These are phyloP conservation scores for Phytophthora hibernalis DNA, from an alignment of 352 stramenopile genomes.

Conservation along the genomic window DNA sequence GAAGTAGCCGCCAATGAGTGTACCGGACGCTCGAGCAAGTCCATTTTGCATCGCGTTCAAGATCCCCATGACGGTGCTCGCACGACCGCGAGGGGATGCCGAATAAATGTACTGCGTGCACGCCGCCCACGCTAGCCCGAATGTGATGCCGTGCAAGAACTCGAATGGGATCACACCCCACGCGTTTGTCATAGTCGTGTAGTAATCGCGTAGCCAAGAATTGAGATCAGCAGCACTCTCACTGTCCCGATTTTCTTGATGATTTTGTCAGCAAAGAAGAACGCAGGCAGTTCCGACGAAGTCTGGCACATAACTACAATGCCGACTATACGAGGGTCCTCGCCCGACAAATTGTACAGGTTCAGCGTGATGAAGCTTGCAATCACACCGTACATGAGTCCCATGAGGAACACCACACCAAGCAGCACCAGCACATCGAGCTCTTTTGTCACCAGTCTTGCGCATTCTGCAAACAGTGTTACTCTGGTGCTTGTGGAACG, in stretches of 20 bases:
- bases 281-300: slow-evolving; percentile 75
- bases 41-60: slow-evolving; percentile 78
- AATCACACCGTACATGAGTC: slow-evolving; percentile 77
- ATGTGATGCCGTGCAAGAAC: slow-evolving; percentile 78
- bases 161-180: slow-evolving; percentile 84
- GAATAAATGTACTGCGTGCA: slow-evolving; percentile 78
- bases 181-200: slow-evolving; percentile 76
- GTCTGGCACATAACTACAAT: slow-evolving; percentile 79
- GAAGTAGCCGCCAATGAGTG: slow-evolving; percentile 74
- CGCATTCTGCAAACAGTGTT: not conserved
- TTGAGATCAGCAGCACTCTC: slow-evolving; percentile 69
- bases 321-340: slow-evolving; percentile 75
- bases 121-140: slow-evolving; percentile 70
- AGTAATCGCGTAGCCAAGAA: slow-evolving; percentile 70
- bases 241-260: slow-evolving; percentile 72
- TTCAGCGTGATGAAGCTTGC: slow-evolving; percentile 79
- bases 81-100: slow-evolving; percentile 53
- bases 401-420: slow-evolving; percentile 74
- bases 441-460: slow-evolving; percentile 26
- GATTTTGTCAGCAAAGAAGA: slow-evolving; percentile 78
- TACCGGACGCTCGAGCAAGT: slow-evolving; percentile 59
- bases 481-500: slow-evolving; percentile 7
- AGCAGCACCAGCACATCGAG: slow-evolving; percentile 70
- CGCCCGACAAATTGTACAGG: slow-evolving; percentile 76
- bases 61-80: slow-evolving; percentile 76